phyloP scores from a whole-genome alignment of 2,329 filamentous ascomycete species.

The Colletotrichum sojae region DNA sequence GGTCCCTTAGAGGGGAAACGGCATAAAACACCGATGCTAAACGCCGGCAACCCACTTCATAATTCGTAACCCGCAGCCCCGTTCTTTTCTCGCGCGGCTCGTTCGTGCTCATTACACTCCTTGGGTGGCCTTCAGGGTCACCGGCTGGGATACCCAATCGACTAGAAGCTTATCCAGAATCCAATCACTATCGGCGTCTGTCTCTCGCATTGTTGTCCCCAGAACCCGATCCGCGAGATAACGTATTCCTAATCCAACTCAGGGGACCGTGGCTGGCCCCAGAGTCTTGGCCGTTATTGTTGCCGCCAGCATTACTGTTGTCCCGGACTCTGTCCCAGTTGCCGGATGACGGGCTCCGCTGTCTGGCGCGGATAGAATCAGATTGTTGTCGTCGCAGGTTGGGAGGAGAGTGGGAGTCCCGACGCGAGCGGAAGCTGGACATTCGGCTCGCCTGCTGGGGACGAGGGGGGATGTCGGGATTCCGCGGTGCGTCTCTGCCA shows the following conservation, averaged over 20 bases:
- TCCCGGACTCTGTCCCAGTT: slow-evolving; percentile 47
- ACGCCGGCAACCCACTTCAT: slow-evolving; percentile 35
- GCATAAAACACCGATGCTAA: slow-evolving; percentile 28
- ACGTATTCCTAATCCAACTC: slow-evolving; percentile 61
- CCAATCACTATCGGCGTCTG: slow-evolving; percentile 9
- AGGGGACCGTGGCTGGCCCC: slow-evolving; percentile 56
- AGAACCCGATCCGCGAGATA: slow-evolving; percentile 45
- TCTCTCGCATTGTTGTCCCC: slow-evolving; percentile 29
- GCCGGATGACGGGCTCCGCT: slow-evolving; percentile 56
- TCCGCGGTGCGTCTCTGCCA: slow-evolving; percentile 6
- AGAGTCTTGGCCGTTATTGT: slow-evolving; percentile 48
- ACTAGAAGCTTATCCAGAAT: too few relatives aligned
- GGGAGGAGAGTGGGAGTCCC: slow-evolving; percentile 56
- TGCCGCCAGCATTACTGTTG: slow-evolving; percentile 24
- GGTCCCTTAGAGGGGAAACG: slow-evolving; percentile 2
- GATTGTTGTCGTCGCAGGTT: slow-evolving; percentile 50
- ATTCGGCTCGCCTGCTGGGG: slow-evolving; percentile 20
- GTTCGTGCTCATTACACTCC: neutral
- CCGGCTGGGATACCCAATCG: neutral
- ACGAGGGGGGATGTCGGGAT: slow-evolving; percentile 15
- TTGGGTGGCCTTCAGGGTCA: neutral
- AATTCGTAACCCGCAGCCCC: slow-evolving; percentile 29
- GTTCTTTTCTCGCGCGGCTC: neutral
- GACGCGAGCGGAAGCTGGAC: slow-evolving; percentile 47
- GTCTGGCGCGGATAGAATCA: slow-evolving; percentile 50